phyloP scores from a whole-genome alignment of 225 moss, liverwort and hornwort genomes.

The Lunularia cruciata region DNA sequence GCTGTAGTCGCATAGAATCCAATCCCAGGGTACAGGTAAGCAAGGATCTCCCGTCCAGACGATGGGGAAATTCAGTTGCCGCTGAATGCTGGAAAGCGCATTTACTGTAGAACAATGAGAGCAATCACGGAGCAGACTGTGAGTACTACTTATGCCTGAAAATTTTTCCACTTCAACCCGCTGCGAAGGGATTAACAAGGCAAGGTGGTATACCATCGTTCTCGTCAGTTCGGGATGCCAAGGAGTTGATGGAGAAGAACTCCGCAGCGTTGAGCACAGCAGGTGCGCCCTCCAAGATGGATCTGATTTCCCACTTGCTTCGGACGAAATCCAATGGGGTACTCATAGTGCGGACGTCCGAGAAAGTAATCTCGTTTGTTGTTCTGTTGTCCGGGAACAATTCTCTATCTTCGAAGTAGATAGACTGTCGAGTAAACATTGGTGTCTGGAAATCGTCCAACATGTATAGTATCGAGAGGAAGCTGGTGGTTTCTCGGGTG shows the following conservation, averaged over 20 bases:
- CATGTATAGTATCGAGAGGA: not conserved
- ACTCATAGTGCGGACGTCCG: not conserved
- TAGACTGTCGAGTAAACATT: too few relatives aligned
- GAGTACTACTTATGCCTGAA: not conserved
- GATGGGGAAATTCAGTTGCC: not conserved
- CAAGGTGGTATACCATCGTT: not conserved
- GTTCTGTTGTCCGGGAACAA: not conserved
- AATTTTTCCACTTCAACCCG: not conserved
- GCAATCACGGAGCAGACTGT: not conserved
- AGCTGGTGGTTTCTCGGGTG: not conserved
- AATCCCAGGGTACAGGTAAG: conserved; percentile 10
- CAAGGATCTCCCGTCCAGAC: conserved; percentile 15
- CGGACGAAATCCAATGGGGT: not conserved
- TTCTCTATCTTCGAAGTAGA: not conserved
- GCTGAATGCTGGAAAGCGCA: not conserved
- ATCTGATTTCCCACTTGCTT: not conserved
- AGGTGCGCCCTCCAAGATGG: not conserved
- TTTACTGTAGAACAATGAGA: not conserved
- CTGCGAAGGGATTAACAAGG: not conserved
- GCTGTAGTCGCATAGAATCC: not conserved
- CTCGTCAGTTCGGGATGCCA: not conserved
- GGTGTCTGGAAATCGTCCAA: not conserved
- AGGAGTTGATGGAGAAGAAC: not conserved
- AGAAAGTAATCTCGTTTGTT: not conserved
- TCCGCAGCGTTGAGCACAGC: conserved; percentile 6